Conservation (phyloP, 345 rosid species). For the Linum usitatissimum region DNA sequence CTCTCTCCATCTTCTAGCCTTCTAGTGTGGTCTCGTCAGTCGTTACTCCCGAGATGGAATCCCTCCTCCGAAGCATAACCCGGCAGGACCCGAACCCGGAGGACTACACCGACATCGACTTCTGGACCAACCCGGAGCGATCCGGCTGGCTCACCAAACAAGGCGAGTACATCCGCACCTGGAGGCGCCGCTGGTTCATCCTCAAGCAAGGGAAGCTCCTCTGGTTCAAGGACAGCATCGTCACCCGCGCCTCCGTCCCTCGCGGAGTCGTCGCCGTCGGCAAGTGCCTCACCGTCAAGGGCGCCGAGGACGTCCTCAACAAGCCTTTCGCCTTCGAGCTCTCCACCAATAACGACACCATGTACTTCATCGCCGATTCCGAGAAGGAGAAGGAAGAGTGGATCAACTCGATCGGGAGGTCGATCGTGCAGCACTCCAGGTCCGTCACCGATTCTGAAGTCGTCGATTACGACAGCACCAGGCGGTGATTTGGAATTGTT, state of each 20-base stretch:
- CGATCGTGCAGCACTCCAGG: conserved; percentile 24
- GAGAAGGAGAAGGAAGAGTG: conserved; percentile 29
- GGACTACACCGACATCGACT: conserved; percentile 17
- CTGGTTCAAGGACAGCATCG: conserved; percentile 23
- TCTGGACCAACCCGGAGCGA: conserved; percentile 26
- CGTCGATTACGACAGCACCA: conserved; percentile 22
- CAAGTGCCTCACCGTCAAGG: conserved; percentile 24
- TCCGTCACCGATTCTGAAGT: conserved; percentile 26
- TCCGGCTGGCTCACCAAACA: conserved; percentile 22
- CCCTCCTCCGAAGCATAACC: conserved; percentile 18
- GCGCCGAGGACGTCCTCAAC: conserved; percentile 24
- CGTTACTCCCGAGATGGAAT: conserved; percentile 15
- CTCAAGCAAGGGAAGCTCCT: conserved; percentile 27
- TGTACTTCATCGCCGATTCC: conserved; percentile 23
- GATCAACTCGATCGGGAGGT: conserved; percentile 28
- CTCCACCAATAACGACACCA: conserved; percentile 22
- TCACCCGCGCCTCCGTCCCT: conserved; percentile 16
- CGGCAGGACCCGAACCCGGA: conserved; percentile 25
- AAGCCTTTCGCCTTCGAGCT: conserved; percentile 27
- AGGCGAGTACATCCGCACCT: conserved; percentile 23
- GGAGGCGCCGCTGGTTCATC: conserved; percentile 25
- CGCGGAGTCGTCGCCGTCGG: conserved; percentile 22
- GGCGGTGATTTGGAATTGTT: background rate
- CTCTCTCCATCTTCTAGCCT: background rate
- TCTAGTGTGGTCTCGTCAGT: background rate